Conservation (phyloP, 768 basidiomycete species). For the Chalciporus chontae region DNA sequence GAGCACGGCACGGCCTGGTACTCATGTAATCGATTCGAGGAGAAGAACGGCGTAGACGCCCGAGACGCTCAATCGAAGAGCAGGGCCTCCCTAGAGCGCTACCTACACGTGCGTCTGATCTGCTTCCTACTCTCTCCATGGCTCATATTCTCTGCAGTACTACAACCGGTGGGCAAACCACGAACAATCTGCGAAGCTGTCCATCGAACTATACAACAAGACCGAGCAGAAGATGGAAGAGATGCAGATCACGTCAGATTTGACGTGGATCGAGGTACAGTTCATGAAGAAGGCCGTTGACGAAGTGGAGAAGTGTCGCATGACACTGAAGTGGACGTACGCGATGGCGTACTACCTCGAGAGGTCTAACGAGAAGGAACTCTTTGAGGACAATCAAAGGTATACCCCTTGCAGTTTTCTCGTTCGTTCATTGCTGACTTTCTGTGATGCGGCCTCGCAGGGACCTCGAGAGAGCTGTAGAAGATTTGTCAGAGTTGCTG, state of each 20-base stretch:
- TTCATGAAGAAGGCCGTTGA: slow-evolving; percentile 99
- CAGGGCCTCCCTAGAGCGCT: slow-evolving; percentile 89
- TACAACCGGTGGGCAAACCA: slow-evolving; percentile 99
- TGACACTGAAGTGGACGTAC: slow-evolving; percentile 99
- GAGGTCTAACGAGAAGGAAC: slow-evolving; percentile 86
- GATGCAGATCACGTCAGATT: slow-evolving; percentile 87
- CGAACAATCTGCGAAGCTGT: slow-evolving; percentile 97
- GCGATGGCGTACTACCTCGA: slow-evolving; percentile 98
- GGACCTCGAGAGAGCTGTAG: slow-evolving; percentile 92
- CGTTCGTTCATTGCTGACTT: not conserved
- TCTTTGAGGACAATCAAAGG: slow-evolving; percentile 98
- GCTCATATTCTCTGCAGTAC: slow-evolving; percentile 54
- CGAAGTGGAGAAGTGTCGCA: slow-evolving; percentile 82
- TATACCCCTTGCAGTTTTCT: slow-evolving; percentile 27
- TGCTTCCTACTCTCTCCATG: not conserved
- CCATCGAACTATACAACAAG: slow-evolving; percentile 85
- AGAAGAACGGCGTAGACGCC: slow-evolving; percentile 82
- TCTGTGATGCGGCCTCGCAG: slow-evolving; percentile 34
- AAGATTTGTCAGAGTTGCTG: slow-evolving; percentile 88
- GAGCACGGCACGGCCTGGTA: slow-evolving; percentile 99
- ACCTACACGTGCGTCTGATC: slow-evolving; percentile 75
- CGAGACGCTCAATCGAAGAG: slow-evolving; percentile 90
- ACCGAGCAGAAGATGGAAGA: slow-evolving; percentile 99
- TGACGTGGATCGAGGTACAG: slow-evolving; percentile 99
- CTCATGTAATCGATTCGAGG: slow-evolving; percentile 96